Conservation (phyloP, 768 basidiomycete genomes). For the Trametes cubensis region DNA sequence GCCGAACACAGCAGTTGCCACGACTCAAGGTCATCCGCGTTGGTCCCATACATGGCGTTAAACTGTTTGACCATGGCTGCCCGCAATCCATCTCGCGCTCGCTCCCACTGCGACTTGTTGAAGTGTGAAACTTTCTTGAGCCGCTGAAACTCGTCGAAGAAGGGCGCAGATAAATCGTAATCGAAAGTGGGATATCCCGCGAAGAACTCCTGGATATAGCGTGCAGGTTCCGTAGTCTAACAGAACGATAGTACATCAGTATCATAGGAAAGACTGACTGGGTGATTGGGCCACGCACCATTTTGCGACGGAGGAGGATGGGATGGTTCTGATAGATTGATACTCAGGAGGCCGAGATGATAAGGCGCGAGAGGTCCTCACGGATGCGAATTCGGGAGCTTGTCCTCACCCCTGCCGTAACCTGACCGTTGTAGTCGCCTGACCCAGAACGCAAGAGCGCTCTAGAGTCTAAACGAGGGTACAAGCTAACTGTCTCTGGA, state of each 20-base stretch:
- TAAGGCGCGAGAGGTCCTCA: neutral
- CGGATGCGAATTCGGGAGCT: neutral
- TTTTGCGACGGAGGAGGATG: neutral
- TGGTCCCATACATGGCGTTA: conserved; percentile 26
- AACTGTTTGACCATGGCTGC: conserved; percentile 26
- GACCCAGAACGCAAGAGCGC: neutral
- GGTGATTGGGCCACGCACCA: neutral
- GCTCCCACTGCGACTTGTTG: neutral
- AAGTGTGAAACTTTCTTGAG: neutral
- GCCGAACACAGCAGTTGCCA: conserved; percentile 17
- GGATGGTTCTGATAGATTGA: neutral
- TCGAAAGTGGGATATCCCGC: conserved; percentile 19
- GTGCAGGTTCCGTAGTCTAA: neutral
- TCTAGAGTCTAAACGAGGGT: neutral
- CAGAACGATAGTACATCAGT: too few species aligned
- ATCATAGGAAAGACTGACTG: too few species aligned
- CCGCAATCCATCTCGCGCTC: neutral
- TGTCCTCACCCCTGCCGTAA: neutral
- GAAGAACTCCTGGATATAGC: conserved; percentile 21
- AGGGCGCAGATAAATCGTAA: conserved; percentile 1
- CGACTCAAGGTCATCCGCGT: conserved; percentile 15
- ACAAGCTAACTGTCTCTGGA: too few species aligned
- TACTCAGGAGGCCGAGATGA: neutral
- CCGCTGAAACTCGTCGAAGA: conserved; percentile 17
- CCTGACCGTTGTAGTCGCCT: neutral